Base-by-base conservation (phyloP, 2,329 filamentous ascomycete species). In the Pyricularia sp. region DNA sequence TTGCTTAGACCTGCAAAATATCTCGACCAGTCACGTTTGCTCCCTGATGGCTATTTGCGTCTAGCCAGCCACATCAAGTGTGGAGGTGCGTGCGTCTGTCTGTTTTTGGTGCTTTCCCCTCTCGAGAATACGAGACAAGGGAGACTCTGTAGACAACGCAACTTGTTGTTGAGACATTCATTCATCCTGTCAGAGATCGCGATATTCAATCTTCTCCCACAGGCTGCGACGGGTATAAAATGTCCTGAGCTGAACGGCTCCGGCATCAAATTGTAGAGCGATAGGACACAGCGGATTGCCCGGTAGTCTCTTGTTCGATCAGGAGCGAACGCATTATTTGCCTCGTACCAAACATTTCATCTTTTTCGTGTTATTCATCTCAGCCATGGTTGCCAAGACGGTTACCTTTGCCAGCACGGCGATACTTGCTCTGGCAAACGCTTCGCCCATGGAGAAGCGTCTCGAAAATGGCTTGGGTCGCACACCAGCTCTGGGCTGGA, bases 401-500 rank as follows among this genome's bases (percentile, higher is more conserved):
- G 42, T 55, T 20, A 58, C 65, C 5, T 10, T 67, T 4, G 26
- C 55, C 42, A 50, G 26, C 42, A 12, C 65, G 65, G 42, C 42
- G 12, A 50, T 67, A 12, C 42, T 67, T 50, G 65, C 65, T 31
- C 12, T 67, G 42, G 65, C 26, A 12, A 26, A 20, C 25, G 42
- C 42, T 50, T 50, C 42, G 26, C 33, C 65, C 11, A 17, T 67
- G 36, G 12, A 58, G 36, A 30, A 59, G 42, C 65, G 36, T 23
- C 42, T 67, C 14, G 65, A 67, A 17, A 67, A 67, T 28, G 65
- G 65, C 20, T 26, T 67, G 11, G 65, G 65, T 12, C 65, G 65
- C 25, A 67, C 42, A 26, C 65, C 65, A 31, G 42, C n/a, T 23
- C 42, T 67, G 9, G 65, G 65, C 1, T 67, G 65, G 65, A 67